Percentiles rank a stretch among this genome's conserved stretches.
These are phyloP conservation scores for Trichoderma endophyticum DNA, from an alignment of 2,329 filamentous ascomycete species.

Conservation along the genomic window DNA sequence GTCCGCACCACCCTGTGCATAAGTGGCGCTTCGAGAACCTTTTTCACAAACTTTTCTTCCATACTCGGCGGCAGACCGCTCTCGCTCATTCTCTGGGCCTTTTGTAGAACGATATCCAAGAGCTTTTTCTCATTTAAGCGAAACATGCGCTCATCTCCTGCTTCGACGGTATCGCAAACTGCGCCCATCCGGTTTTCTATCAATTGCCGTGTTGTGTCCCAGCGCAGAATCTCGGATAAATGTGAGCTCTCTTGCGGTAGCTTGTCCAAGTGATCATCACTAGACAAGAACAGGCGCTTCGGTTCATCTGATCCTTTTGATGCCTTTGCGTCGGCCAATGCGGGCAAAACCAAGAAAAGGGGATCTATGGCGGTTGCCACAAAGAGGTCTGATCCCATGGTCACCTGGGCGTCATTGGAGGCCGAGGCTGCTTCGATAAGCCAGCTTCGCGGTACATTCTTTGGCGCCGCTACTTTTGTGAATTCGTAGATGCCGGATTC, in stretches of 20 bases:
- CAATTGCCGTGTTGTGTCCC: conserved; percentile 44
- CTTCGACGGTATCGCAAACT: conserved; percentile 79
- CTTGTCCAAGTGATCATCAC: conserved; percentile 69
- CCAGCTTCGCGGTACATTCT: conserved; percentile 58
- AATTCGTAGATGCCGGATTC: conserved; percentile 64
- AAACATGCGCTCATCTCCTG: conserved; percentile 82
- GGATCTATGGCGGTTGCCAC: conserved; percentile 82
- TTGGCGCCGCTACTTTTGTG: conserved; percentile 53
- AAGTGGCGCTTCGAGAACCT: conserved; percentile 71
- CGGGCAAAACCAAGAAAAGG: conserved; percentile 77
- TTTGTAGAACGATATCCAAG: conserved; percentile 59
- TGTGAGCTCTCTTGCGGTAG: conserved; percentile 55
- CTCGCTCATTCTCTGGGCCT: conserved; percentile 67
- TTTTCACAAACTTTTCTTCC: conserved; percentile 79
- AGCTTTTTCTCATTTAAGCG: conserved; percentile 73
- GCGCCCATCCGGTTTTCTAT: conserved; percentile 64
- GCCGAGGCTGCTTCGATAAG: conserved; percentile 44
- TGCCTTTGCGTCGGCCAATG: conserved; percentile 50
- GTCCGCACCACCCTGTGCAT: conserved; percentile 56
- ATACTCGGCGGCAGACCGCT: conserved; percentile 70
- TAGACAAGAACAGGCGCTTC: conserved; percentile 64
- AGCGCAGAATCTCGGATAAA: conserved; percentile 54
- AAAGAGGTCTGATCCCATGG: conserved; percentile 70
- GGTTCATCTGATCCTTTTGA: conserved; percentile 43
- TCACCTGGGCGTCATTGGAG: conserved; percentile 37